Evolutionary conservation across 306 rosid species (phyloP).

Genomic region (Rosa multiflora): DNA sequence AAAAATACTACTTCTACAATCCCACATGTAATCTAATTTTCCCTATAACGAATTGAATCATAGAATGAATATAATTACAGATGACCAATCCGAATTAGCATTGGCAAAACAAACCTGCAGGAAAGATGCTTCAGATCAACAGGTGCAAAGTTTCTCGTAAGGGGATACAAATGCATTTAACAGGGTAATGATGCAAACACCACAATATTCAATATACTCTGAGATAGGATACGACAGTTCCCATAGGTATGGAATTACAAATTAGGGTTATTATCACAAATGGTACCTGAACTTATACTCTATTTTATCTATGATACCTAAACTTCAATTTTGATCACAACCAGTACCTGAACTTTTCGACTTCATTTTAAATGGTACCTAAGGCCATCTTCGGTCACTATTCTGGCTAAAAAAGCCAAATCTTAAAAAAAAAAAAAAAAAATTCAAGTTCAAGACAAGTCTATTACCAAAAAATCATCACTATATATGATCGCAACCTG

Average conservation of each 20-base stretch:
- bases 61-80: slow-evolving; percentile 59
- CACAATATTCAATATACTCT: neutral
- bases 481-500: no score
- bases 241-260: slow-evolving; percentile 42
- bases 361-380: no score
- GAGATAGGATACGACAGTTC: slow-evolving; percentile 24
- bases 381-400: no score
- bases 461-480: no score
- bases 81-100: slow-evolving; percentile 65
- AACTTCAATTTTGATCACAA: no score
- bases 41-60: slow-evolving; percentile 42
- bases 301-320: no score
- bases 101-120: slow-evolving; percentile 81
- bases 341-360: no score
- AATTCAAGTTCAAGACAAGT: no score
- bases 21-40: slow-evolving; percentile 21
- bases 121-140: slow-evolving; percentile 67
- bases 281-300: no score
- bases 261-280: no score
- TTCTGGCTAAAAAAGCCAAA: no score
- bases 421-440: no score
- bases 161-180: slow-evolving; percentile 32
- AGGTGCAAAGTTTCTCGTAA: slow-evolving; percentile 38
- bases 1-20: slow-evolving; percentile 31
- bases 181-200: slow-evolving; percentile 21